Evolutionary conservation across 169 alveolate species (phyloP), one percentile per base, ranked within the genome.

Genomic region (Amoebophrya sp.): DNA sequence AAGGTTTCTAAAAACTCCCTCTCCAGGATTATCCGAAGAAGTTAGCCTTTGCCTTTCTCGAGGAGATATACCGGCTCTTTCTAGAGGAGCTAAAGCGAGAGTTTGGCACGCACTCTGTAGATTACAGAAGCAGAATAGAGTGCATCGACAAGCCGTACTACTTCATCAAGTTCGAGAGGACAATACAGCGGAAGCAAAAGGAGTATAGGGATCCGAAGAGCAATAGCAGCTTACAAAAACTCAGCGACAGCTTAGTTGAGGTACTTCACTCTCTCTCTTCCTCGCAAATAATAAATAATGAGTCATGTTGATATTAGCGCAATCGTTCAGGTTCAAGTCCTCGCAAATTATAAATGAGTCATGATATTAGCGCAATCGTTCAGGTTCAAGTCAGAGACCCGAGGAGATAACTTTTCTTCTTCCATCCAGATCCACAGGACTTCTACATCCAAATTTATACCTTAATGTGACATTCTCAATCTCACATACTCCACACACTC

Each of bases 71-170:
- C 33, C 94, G 94, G 1, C 91, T 94, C 47, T 96, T 97, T 90
- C 91, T 92, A 34, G 97, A 97, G 89, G 98, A 97, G 92, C 93
- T 96, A 76, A 93, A 93, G 83, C 94, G 93, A 47, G 95, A 95
- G 76, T 96, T 93, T 91, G 97, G 97, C 34, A 94, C 96, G 41
- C 93, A 95, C 41, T 93, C 93, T 2, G 95, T 93, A 18, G 97
- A 96, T 55, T 96, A 93, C 92, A 89, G 95, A 33, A 90, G 95
- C 10, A 89, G 91, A 47, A 96, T 96, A 39, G 97, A 96, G 91
- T 91, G 96, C 39, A 95, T 96, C 41, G 98, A 96, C 76, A 94
- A 96, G 77, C 97, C 98, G 0, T 96, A 96, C 92, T 91, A 95
- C 89, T 96, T 96, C 95, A 95, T 96, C 40, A 95, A 94, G 34